Conservation (phyloP, 768 basidiomycete species). For the Galerina sulciceps region DNA sequence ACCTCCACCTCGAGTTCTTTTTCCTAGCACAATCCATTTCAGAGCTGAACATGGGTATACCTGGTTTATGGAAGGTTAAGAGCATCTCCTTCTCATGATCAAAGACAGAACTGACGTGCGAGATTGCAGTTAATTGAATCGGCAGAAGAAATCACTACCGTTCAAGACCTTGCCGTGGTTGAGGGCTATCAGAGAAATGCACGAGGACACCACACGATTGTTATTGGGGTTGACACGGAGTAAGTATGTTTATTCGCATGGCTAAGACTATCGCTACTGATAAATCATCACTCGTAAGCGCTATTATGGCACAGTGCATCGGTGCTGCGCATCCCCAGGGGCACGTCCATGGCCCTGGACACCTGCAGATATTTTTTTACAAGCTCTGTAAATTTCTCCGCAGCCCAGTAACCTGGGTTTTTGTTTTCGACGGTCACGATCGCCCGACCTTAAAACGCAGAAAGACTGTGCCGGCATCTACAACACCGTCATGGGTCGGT, state of each 20-base stretch:
- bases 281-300: neutral
- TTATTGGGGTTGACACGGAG: conserved; percentile 11
- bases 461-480: neutral
- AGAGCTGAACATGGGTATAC: conserved; percentile 1
- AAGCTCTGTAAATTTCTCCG: conserved; percentile 8
- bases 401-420: neutral
- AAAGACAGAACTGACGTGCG: no score
- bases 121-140: no score
- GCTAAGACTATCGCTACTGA: neutral
- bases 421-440: conserved; percentile 15
- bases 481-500: conserved; percentile 1
- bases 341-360: neutral
- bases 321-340: neutral
- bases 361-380: conserved; percentile 2
- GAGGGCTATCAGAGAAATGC: neutral
- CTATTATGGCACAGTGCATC: conserved; percentile 6
- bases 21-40: neutral
- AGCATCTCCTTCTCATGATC: no score
- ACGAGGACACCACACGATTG: neutral
- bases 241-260: neutral
- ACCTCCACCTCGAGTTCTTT: no score
- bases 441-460: conserved; percentile 8
- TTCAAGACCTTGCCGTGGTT: neutral
- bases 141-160: neutral
- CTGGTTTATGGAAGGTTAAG: conserved; percentile 4